These are phyloP conservation scores for Skeletonema menzelii DNA, from an alignment of 108 stramenopile genomes.

Conservation along the genomic window DNA sequence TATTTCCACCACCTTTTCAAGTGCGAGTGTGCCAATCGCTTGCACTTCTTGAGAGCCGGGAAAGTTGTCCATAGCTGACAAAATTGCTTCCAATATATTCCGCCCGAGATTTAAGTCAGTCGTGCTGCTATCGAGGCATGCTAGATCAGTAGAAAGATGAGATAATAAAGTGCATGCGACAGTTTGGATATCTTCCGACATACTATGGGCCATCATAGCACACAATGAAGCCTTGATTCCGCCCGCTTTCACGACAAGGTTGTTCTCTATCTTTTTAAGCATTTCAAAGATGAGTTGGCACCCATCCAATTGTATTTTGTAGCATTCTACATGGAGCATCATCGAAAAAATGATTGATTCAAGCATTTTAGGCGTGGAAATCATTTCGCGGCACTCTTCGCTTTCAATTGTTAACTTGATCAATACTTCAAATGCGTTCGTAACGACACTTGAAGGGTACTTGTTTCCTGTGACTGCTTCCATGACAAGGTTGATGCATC, in stretches of 20 bases:
- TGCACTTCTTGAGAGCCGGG: not conserved
- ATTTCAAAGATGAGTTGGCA: not conserved
- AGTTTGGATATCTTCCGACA: slow-evolving; percentile 12
- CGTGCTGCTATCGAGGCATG: not conserved
- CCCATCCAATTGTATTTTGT: slow-evolving; percentile 2
- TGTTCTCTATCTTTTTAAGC: not conserved
- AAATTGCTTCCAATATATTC: slow-evolving; percentile 11
- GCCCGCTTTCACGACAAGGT: not conserved
- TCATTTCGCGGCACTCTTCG: not conserved
- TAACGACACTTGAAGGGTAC: not conserved
- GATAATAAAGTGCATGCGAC: slow-evolving; percentile 1
- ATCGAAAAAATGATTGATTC: slow-evolving; percentile 1
- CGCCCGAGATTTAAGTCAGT: not conserved
- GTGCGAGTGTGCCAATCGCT: slow-evolving; percentile 6
- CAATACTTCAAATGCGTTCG: not conserved
- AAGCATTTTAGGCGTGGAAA: not conserved
- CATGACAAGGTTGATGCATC: slow-evolving; percentile 4
- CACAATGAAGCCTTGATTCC: slow-evolving; percentile 13
- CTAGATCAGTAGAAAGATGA: not conserved
- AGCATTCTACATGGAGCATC: slow-evolving; percentile 14
- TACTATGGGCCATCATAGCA: slow-evolving; percentile 16
- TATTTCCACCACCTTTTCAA: slow-evolving; percentile 2
- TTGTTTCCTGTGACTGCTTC: not conserved
- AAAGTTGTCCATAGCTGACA: slow-evolving; percentile 14
- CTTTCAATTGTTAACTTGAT: not conserved